Evolutionary conservation across 805 yeast species (phyloP), one percentile per base, ranked within the genome.

Genomic region (Saccharomyces jurei): DNA sequence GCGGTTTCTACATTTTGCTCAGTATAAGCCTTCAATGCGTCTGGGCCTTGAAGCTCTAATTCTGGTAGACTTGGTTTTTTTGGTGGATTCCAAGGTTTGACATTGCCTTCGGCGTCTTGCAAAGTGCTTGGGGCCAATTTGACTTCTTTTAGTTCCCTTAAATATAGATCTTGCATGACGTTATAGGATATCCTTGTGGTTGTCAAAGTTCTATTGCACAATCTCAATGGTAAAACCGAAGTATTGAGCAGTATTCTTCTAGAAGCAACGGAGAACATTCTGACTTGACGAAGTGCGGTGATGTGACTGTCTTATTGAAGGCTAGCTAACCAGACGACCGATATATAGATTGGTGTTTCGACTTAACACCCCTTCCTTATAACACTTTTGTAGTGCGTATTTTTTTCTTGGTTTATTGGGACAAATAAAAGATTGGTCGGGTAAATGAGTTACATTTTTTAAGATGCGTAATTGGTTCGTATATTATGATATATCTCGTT

Each of bases 1-100:
- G 77, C 78, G 60, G 89, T 86, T 74, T 90, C 96, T 59, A 91
- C 96, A 54, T 80, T 78, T 59, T 84, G 74, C 48, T 82, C 60
- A 68, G 82, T 88, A 76, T 89, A 89, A 56, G 80, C 83, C 57
- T 81, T 74, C 62, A 89, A 76, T 54, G 86, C 84, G 41, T 77
- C 77, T 58, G 87, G 81, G 60, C 84, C 81, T 64, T 81, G 81
- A 56, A 81, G 81, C 72, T 89, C 96, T 54, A 81, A 70, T 60
- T 80, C 74, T 63, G 97, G 97, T 49, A 77, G 72, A 61, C 81
- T 71, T 64, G 98, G 96, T 63, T 89, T 81, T 59, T 79, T 72
- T 66, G 98, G 98, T 59, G 83, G 76, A 58, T 78, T 73, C 94
- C 96, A 94, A 64, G 87, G 82, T 75, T 86, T 83, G 63, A 90